Evolutionary conservation across 2,329 filamentous ascomycete species (phyloP), one percentile per base, ranked within the genome.

Genomic region (Blastomyces parvus): DNA sequence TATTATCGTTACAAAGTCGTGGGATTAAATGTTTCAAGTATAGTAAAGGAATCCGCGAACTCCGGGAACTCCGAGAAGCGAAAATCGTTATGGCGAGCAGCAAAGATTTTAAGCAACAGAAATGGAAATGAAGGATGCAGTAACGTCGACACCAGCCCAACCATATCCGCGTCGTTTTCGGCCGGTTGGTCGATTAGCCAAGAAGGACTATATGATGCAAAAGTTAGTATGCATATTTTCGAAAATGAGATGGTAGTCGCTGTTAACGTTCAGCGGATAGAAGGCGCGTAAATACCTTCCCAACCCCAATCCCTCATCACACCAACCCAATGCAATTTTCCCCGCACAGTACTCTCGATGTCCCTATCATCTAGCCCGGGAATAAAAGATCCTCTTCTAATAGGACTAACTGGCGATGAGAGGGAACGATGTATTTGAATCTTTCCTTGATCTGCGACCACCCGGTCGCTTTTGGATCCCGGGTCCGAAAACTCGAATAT

Each of bases 291-390:
- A 19, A 46, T 64, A 88, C 86, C 82, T 80, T 89, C 86, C 86
- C 87, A 89, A n/a, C 80, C 77, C 84, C 85, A 88, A 67, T 88
- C 86, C 66, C 82, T 83, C 87, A 89, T 89, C 52, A 89, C 85
- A 46, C 86, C 84, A 9, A 88, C 78, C 87, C 87, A 89, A 73
- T 89, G 87, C 69, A 87, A 74, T 56, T 79, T 79, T 3, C 87
- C 86, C 66, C 84, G 81, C n/a, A 89, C 84, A 2, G 85, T 88
- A 69, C 84, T 82, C 60, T 86, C 83, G 62, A 78, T 78, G 64
- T 86, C 83, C 65, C 84, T 77, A 52, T 79, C 76, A 64, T 79
- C 74, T 61, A 75, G 58, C 56, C 71, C 67, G 0, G 73, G 70
- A 67, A 75, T 65, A 53, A 72, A 65, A 22, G 74, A 76, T 19